These are phyloP conservation scores for Diplocarpon rosae DNA, from an alignment of 2,329 filamentous ascomycete species.

Conservation along the genomic window DNA sequence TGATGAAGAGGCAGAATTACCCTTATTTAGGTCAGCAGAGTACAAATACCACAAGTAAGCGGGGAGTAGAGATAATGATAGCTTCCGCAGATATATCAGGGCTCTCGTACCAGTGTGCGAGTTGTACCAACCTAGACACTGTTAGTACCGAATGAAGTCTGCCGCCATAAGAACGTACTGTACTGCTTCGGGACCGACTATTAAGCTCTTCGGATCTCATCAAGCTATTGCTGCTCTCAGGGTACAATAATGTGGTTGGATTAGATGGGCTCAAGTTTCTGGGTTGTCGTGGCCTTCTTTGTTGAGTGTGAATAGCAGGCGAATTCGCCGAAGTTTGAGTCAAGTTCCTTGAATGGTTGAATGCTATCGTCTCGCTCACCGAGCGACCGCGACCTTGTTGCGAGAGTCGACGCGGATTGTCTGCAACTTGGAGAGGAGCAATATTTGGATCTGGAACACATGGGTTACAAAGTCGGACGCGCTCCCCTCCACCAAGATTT, in stretches of 20 bases:
- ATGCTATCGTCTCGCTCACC: conserved; percentile 10
- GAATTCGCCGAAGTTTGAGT: not conserved
- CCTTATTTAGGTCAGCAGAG: too few relatives aligned
- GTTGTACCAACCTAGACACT: conserved; percentile 3
- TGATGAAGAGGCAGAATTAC: too few relatives aligned
- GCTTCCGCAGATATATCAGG: too few relatives aligned
- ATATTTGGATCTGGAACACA: conserved; percentile 61
- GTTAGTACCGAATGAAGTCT: not conserved
- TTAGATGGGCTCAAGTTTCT: conserved; percentile 5
- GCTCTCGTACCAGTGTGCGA: not conserved
- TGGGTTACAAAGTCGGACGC: conserved; percentile 61
- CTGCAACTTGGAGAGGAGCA: conserved; percentile 34
- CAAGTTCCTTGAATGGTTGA: not conserved
- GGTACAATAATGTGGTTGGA: conserved; percentile 6
- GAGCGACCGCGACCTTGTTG: conserved; percentile 12
- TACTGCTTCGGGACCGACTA: conserved; percentile 21
- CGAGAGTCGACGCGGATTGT: conserved; percentile 4
- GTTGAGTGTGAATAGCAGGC: not conserved
- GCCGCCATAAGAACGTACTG: conserved; percentile 12
- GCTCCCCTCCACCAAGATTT: conserved; percentile 50
- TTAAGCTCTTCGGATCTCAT: conserved; percentile 7
- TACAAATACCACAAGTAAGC: too few relatives aligned
- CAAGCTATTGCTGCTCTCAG: conserved; percentile 6
- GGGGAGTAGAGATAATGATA: too few relatives aligned
- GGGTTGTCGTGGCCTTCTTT: conserved; percentile 8